Evolutionary conservation across 139 green algal genomes (phyloP).

Genomic region (Chlorella sp.): DNA sequence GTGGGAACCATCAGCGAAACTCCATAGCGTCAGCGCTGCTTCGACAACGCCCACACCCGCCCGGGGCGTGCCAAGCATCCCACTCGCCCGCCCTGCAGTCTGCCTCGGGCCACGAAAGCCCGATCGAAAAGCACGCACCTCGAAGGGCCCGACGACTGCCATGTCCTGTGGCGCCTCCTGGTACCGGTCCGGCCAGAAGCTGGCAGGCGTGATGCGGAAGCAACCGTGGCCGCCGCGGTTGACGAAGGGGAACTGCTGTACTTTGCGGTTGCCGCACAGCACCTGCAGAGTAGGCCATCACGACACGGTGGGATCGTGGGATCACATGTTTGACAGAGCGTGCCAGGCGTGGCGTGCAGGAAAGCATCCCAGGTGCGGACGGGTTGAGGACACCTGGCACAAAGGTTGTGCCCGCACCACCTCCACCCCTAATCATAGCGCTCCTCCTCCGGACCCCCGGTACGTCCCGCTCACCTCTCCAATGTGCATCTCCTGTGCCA

Average conservation of each 20-base stretch:
- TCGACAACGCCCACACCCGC: too few species aligned
- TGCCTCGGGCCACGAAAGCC: too few species aligned
- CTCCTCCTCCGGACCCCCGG: conserved; percentile 7
- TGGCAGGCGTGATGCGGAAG: conserved; percentile 41
- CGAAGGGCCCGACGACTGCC: conserved; percentile 26
- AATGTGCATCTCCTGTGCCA: conserved; percentile 1
- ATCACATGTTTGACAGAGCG: too few species aligned
- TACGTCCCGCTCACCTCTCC: background rate
- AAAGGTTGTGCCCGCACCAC: too few species aligned
- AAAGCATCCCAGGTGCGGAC: too few species aligned
- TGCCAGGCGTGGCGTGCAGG: too few species aligned
- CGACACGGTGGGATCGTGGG: too few species aligned
- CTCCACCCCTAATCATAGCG: too few species aligned
- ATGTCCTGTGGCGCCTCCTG: conserved; percentile 27
- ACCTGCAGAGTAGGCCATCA: too few species aligned
- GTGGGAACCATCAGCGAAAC: background rate
- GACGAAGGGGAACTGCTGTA: conserved; percentile 20
- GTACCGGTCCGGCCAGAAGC: conserved; percentile 25
- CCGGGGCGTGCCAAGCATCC: too few species aligned
- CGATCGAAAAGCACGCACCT: conserved; percentile 19
- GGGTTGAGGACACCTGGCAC: too few species aligned
- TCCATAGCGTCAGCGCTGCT: background rate
- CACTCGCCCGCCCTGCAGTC: too few species aligned
- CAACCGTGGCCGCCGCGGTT: conserved; percentile 42
- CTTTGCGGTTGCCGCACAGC: conserved; percentile 35